phyloP scores from a whole-genome alignment of 2,329 filamentous ascomycete genomes.

The Sclerotinia borealis region DNA sequence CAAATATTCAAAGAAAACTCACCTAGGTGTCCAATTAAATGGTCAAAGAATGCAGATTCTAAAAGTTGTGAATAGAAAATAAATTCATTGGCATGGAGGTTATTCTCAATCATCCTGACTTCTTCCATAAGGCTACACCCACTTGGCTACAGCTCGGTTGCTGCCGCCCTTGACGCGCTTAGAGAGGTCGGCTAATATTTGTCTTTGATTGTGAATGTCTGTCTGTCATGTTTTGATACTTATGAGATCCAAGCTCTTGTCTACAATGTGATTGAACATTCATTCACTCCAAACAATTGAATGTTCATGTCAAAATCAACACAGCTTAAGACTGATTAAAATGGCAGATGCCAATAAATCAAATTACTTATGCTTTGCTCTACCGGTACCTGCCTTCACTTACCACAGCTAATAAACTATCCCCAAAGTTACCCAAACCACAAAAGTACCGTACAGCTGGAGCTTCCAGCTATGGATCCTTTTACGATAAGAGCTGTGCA shows the following conservation, averaged over 20 bases:
- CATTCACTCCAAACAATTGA: background rate
- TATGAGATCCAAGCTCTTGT: background rate
- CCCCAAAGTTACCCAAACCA: background rate
- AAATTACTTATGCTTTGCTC: background rate
- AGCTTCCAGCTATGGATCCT: conserved; percentile 1
- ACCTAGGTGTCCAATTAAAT: background rate
- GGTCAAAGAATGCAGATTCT: background rate
- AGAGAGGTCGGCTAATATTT: background rate
- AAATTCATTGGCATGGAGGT: background rate
- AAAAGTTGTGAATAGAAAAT: background rate
- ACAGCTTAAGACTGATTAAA: too few relatives aligned
- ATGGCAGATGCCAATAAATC: background rate
- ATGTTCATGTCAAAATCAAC: background rate
- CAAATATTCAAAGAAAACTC: background rate
- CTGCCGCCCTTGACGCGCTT: background rate
- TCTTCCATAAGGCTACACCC: background rate
- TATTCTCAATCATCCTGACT: background rate
- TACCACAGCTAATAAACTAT: background rate
- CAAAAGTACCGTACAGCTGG: background rate
- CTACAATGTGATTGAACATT: background rate
- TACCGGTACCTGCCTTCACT: background rate
- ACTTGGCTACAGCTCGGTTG: background rate
- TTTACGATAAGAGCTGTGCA: conserved; percentile 1
- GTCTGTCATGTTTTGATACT: too few relatives aligned
- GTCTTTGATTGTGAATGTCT: background rate